Base-by-base conservation (phyloP, 179 eudicot genomes). In the Beta corolliflora region DNA sequence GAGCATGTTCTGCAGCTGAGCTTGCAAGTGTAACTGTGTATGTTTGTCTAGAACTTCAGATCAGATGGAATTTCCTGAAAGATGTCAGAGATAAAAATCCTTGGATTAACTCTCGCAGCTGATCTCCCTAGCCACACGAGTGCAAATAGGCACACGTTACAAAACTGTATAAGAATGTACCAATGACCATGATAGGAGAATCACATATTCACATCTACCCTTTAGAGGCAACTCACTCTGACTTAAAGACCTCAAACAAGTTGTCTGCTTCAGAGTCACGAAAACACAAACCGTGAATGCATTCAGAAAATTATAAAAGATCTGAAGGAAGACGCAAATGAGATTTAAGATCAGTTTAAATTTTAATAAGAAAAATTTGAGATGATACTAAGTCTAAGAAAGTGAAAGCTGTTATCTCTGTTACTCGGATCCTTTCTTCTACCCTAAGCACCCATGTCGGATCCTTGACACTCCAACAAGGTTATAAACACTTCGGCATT, bases 101-200 rank as follows among this genome's bases (percentile, higher is more conserved):
- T 59, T 55, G 41, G 31, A 60, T 59, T 67, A 55, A n/a, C 11
- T 70, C 9, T 29, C 67, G 6, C 60, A 79, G 55, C 81, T 69
- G n/a, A 79, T 56, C 41, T 29, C 14, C 29, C 41, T 44, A 14
- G 14, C 61, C n/a, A 59, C 75, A 55, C 12, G 63, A 70, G 63
- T n/a, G 29, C 29, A 25, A 25, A 25, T 25, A 25, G 29, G 29
- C 29, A 25, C 29, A 25, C 29, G 29, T 25, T 25, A 25, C 29
- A 25, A 25, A 25, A 36, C 41, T 36, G 41, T 36, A 36, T 1
- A 36, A 36, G 41, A 36, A 36, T 36, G 41, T 36, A 36, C 41
- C 41, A 36, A 36, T 25, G 29, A 25, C 29, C 29, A 25, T 25
- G 29, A 25, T 25, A 25, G 29, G 29, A 25, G 29, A 25, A 25